Evolutionary conservation across 2,329 filamentous ascomycete species (phyloP), one percentile per base, ranked within the genome.

Genomic region (Xylariaceae sp.): DNA sequence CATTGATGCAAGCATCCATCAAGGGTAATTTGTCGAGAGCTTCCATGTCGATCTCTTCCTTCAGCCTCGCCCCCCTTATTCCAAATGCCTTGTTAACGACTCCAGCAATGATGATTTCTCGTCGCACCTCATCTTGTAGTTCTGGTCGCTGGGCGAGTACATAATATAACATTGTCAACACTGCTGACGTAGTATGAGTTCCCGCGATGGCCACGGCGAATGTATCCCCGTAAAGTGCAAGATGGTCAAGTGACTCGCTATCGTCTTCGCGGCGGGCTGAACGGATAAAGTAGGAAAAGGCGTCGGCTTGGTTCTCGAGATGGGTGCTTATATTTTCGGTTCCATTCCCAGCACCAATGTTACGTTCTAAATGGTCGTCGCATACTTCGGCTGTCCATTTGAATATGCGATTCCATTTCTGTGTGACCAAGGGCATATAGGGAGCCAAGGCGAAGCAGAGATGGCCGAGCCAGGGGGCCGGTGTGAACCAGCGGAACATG

Each of bases 171-270:
- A 60, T 58, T 1, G 60, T 60, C 2, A 62, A 40, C 0, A 32
- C 43, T 1, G 12, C 20, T 1, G 60, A 43, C 9, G 53, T 58
- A 12, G 49, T 60, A 26, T 62, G 54, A 37, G 49, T 62, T 2
- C 60, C 60, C 3, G 60, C 60, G 7, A 60, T 47, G 3, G 50
- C 40, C 6, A 62, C 44, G 6, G 26, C 37, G 9, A 46, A 59
- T 2, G 57, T 48, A 41, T 62, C 60, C 7, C 60, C 60, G 14
- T 62, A 57, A 0, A 62, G 52, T 6, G 49, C 48, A 7, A 44
- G 32, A 7, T 48, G 52, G 42, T 62, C 52, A 3, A 62, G 37
- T 2, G 52, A 55, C 1, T 26, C 21, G 5, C n/a, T 14, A n/a
- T 60, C 60, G 2, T 48, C 37, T 14, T 56, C 42, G 10, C 37